phyloP scores from a whole-genome alignment of 2,329 filamentous ascomycete species.

The Hymenoscyphus occultus region DNA sequence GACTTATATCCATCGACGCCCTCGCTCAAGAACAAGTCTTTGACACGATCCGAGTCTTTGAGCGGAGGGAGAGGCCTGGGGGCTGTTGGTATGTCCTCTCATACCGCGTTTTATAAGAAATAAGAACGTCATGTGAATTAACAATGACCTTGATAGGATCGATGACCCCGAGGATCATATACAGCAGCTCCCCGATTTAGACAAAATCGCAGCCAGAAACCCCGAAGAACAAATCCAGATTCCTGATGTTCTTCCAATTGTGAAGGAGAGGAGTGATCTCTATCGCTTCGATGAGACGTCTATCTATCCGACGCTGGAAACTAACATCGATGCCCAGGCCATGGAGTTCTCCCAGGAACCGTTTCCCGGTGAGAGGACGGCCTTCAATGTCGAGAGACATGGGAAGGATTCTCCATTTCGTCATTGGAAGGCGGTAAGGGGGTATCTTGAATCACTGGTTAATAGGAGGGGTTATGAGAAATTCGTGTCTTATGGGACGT shows the following conservation, averaged over 20 bases:
- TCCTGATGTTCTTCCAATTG: constrained; percentile 47
- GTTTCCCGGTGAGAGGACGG: constrained; percentile 45
- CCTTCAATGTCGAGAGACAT: constrained; percentile 44
- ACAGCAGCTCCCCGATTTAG: constrained; percentile 43
- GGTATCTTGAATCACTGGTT: constrained; percentile 53
- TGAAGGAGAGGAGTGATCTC: constrained; percentile 41
- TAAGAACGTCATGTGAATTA: not conserved
- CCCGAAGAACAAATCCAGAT: constrained; percentile 49
- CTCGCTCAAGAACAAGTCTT: constrained; percentile 57
- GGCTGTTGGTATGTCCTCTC: constrained; percentile 54
- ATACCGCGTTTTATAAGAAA: not conserved
- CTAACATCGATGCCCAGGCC: constrained; percentile 56
- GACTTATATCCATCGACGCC: constrained; percentile 59
- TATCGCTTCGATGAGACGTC: constrained; percentile 56
- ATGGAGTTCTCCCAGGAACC: constrained; percentile 61
- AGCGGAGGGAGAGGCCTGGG: constrained; percentile 56
- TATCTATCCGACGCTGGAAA: constrained; percentile 62
- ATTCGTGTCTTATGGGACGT: constrained; percentile 54
- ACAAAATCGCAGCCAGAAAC: constrained; percentile 45
- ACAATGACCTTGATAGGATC: constrained; percentile 39
- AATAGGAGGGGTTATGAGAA: constrained; percentile 52
- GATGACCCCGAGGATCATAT: constrained; percentile 39
- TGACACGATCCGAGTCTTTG: constrained; percentile 59
- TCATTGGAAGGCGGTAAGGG: constrained; percentile 54
- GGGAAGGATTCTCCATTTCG: constrained; percentile 59